A percentile compares a stretch with the other conserved stretches of the same genome.
Conservation (phyloP, 2,329 filamentous ascomycete species). For the Penicillium decumbens region DNA sequence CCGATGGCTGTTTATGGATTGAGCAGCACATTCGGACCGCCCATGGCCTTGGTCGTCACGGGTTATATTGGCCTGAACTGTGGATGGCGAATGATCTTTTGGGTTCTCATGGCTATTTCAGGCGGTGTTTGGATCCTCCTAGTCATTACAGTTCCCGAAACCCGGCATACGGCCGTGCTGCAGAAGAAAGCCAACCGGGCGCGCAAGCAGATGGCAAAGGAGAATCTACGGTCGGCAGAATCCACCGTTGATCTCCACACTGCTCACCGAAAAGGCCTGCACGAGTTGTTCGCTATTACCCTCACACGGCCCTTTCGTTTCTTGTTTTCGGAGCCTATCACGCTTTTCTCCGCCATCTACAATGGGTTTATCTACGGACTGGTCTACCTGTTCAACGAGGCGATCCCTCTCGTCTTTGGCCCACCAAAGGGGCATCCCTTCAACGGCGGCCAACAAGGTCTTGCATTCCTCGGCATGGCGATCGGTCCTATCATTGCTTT, state of each 20-base stretch:
- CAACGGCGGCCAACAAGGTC: constrained; percentile 51
- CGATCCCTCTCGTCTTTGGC: constrained; percentile 63
- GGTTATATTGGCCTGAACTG: constrained; percentile 36
- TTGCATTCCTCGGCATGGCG: constrained; percentile 55
- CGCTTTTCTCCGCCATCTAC: constrained; percentile 27
- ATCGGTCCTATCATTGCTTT: constrained; percentile 63
- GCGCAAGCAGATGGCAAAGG: constrained; percentile 42
- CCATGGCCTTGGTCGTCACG: constrained; percentile 32
- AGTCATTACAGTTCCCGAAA: constrained; percentile 50
- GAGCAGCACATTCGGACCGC: constrained; percentile 35
- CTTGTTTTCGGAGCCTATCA: constrained; percentile 30
- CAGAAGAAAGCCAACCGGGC: constrained; percentile 53
- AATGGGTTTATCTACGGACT: constrained; percentile 67
- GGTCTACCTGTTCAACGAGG: constrained; percentile 72
- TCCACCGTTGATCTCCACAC: constrained; percentile 39
- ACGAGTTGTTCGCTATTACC: constrained; percentile 65
- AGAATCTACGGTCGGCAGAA: constrained; percentile 58
- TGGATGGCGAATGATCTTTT: constrained; percentile 57
- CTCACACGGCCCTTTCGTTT: constrained; percentile 59
- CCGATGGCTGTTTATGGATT: constrained; percentile 37
- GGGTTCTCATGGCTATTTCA: constrained; percentile 56
- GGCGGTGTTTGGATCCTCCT: constrained; percentile 47
- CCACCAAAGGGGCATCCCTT: constrained; percentile 56
- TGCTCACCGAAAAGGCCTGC: constrained; percentile 58
- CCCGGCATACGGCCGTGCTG: constrained; percentile 53